phyloP scores from a whole-genome alignment of 1,284 basidiomycete genomes.

The Naganishia albida region DNA sequence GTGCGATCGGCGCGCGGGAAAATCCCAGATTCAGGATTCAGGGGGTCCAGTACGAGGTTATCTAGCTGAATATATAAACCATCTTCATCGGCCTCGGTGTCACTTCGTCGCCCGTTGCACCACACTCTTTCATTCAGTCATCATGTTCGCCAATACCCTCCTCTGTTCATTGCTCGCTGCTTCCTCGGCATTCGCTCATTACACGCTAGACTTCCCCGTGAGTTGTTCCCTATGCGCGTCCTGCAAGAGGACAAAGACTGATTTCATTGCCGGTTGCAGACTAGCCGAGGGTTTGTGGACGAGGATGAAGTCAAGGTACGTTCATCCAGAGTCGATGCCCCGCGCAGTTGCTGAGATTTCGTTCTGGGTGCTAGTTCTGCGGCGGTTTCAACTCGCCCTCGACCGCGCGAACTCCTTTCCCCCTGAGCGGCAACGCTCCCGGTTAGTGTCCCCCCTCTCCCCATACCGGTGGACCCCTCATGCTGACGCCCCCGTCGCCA shows the following conservation, averaged over 20 bases:
- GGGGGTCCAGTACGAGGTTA: not conserved
- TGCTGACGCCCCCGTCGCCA: slow-evolving; percentile 1
- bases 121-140: not conserved
- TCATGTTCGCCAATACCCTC: slow-evolving; percentile 11
- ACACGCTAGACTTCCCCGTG: slow-evolving; percentile 66
- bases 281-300: slow-evolving; percentile 65
- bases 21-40: no score
- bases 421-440: slow-evolving; percentile 60
- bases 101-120: not conserved
- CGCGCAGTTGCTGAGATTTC: no score
- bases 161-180: slow-evolving; percentile 43
- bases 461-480: no score
- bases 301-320: slow-evolving; percentile 64
- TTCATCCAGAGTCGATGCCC: slow-evolving; percentile 47
- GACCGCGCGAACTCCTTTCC: slow-evolving; percentile 63
- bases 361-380: slow-evolving; percentile 48
- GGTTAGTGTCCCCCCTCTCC: slow-evolving; percentile 50
- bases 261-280: slow-evolving; percentile 32
- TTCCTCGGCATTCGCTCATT: slow-evolving; percentile 62
- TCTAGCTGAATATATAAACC: not conserved
- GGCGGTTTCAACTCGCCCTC: slow-evolving; percentile 52
- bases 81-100: not conserved
- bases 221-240: slow-evolving; percentile 33
- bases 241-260: no score
- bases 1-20: no score